phyloP scores from a whole-genome alignment of 805 yeast genomes.

The Clavispora vitiphila region DNA sequence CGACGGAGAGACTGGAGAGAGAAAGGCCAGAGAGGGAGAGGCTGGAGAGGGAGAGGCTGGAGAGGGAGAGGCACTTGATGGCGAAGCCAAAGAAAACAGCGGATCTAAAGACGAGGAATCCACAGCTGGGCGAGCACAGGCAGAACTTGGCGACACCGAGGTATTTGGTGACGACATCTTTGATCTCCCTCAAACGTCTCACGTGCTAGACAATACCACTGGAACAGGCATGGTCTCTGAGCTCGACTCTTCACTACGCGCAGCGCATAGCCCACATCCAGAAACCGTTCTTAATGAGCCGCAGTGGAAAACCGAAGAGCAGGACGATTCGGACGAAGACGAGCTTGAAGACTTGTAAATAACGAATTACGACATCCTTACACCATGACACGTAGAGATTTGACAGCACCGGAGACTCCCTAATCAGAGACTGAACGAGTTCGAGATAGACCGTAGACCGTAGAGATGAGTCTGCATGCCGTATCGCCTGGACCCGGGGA shows the following conservation, averaged over 20 bases:
- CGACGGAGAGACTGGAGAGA: neutral
- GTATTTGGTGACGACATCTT: no score
- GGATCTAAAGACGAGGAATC: no score
- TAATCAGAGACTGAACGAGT: no score
- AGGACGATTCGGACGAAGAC: slow-evolving; percentile 11
- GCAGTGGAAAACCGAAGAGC: neutral
- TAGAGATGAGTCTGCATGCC: no score
- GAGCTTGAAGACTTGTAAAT: slow-evolving; percentile 8
- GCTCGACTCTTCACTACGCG: neutral
- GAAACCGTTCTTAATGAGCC: neutral
- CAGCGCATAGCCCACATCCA: no score
- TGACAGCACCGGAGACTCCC: no score
- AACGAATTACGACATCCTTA: neutral
- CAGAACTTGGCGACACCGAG: neutral
- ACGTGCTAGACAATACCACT: no score
- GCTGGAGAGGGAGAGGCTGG: neutral
- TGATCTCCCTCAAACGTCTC: no score
- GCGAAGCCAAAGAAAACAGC: no score
- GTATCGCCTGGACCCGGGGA: neutral
- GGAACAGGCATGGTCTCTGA: neutral
- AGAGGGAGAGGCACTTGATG: no score
- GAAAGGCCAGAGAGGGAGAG: neutral
- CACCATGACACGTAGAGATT: neutral
- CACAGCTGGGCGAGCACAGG: no score
- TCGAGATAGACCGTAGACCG: no score